Conservation (phyloP, 2,329 filamentous ascomycete genomes). For the Arthrobotrys musiformis region DNA sequence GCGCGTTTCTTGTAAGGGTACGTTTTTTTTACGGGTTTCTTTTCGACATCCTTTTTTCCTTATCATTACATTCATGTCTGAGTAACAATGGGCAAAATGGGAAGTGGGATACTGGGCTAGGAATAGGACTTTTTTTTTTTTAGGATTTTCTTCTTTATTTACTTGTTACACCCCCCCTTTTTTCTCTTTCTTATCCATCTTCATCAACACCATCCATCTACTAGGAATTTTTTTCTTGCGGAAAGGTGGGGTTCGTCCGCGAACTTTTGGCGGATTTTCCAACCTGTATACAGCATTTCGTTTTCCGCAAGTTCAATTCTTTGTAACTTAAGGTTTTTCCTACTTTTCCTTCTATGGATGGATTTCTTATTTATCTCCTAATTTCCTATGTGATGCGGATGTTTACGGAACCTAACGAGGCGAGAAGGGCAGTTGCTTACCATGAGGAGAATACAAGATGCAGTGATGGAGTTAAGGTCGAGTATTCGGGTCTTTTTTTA, state of each 20-base stretch:
- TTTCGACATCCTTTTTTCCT: constrained; percentile 21
- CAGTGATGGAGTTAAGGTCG: constrained; percentile 4
- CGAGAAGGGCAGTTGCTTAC: neutral
- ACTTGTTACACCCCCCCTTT: neutral
- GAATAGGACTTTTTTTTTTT: constrained; percentile 29
- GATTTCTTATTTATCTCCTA: constrained; percentile 18
- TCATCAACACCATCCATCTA: neutral
- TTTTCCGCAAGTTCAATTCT: constrained; percentile 22
- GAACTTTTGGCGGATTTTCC: constrained; percentile 11
- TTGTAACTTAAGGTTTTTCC: constrained; percentile 40
- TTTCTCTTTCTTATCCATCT: neutral
- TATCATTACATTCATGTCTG: constrained; percentile 35
- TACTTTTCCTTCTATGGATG: constrained; percentile 20
- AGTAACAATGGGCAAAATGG: constrained; percentile 39
- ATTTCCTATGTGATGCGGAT: constrained; percentile 27
- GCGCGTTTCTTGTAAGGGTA: constrained; percentile 30
- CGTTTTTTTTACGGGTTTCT: constrained; percentile 36
- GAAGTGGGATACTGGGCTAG: constrained; percentile 34
- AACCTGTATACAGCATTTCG: constrained; percentile 35
- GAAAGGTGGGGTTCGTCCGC: neutral
- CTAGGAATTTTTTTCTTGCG: neutral
- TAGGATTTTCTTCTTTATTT: constrained; percentile 26
- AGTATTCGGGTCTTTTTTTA: neutral
- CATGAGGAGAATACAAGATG: constrained; percentile 12
- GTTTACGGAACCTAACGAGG: neutral